A percentile compares a stretch with the other conserved stretches of the same genome.
These are phyloP conservation scores for Arachis monticola DNA, from an alignment of 331 rosid genomes.

Conservation along the genomic window DNA sequence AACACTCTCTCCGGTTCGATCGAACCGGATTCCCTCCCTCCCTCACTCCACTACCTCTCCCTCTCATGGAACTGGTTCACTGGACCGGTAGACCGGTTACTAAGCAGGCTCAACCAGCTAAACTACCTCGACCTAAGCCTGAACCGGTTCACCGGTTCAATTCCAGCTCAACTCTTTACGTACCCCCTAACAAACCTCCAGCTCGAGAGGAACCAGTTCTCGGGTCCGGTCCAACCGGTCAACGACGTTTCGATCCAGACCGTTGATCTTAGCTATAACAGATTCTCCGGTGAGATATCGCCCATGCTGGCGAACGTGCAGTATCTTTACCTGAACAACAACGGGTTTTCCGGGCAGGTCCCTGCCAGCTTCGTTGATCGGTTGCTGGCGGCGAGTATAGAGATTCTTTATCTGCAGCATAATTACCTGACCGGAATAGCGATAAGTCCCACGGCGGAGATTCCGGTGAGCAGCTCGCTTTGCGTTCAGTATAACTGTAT, in stretches of 20 bases:
- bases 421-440: slow-evolving; percentile 82
- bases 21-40: slow-evolving; percentile 62
- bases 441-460: slow-evolving; percentile 94
- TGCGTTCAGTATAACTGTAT: slow-evolving; percentile 93
- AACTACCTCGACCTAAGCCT: slow-evolving; percentile 78
- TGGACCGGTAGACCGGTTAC: slow-evolving; percentile 67
- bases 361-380: slow-evolving; percentile 76
- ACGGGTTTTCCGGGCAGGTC: slow-evolving; percentile 78
- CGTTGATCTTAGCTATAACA: slow-evolving; percentile 83
- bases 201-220: slow-evolving; percentile 73
- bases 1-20: slow-evolving; percentile 78
- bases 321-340: slow-evolving; percentile 81
- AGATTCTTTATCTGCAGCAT: slow-evolving; percentile 77
- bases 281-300: slow-evolving; percentile 66
- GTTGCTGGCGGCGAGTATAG: slow-evolving; percentile 62
- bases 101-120: slow-evolving; percentile 60
- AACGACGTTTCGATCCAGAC: slow-evolving; percentile 70
- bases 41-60: slow-evolving; percentile 80
- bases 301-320: slow-evolving; percentile 79
- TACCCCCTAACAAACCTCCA: slow-evolving; percentile 80
- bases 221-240: slow-evolving; percentile 67
- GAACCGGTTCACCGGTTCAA: slow-evolving; percentile 75
- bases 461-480: slow-evolving; percentile 81
- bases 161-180: slow-evolving; percentile 76
- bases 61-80: slow-evolving; percentile 78